A percentile compares a stretch with the other conserved stretches of the same genome.
Conservation (phyloP, 371 early-diverging fungal species). For the Nematocida parisii region DNA sequence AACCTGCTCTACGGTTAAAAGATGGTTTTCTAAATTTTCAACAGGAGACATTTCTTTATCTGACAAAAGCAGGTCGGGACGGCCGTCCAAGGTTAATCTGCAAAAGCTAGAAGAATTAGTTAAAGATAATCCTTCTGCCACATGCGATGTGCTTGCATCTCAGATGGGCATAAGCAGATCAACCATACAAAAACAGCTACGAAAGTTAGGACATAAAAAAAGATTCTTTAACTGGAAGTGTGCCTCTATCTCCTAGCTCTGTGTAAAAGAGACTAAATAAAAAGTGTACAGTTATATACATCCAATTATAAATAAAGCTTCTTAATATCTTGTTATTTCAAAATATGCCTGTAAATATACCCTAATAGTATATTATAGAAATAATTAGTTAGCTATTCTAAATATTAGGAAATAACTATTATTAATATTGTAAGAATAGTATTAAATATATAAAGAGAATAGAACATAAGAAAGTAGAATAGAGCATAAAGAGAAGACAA, state of each 20-base stretch:
- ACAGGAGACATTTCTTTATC: background rate
- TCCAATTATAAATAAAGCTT: no score
- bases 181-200: slow-evolving; percentile 12
- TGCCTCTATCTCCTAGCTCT: background rate
- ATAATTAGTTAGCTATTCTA: no score
- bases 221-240: background rate
- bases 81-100: background rate
- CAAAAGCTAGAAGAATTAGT: slow-evolving; percentile 2
- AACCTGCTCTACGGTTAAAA: background rate
- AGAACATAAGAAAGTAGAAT: no score
- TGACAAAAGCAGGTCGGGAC: background rate
- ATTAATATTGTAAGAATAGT: no score
- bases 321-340: no score
- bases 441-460: no score
- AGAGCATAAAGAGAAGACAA: no score
- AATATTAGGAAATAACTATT: no score
- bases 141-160: slow-evolving; percentile 1
- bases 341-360: no score
- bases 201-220: background rate
- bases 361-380: no score
- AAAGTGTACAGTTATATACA: background rate
- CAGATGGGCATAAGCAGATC: slow-evolving; percentile 5
- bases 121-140: background rate
- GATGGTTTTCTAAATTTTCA: slow-evolving; percentile 13
- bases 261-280: background rate